These are phyloP conservation scores for Nakazawaea anatomiae DNA, from an alignment of 805 yeast genomes.

Conservation along the genomic window DNA sequence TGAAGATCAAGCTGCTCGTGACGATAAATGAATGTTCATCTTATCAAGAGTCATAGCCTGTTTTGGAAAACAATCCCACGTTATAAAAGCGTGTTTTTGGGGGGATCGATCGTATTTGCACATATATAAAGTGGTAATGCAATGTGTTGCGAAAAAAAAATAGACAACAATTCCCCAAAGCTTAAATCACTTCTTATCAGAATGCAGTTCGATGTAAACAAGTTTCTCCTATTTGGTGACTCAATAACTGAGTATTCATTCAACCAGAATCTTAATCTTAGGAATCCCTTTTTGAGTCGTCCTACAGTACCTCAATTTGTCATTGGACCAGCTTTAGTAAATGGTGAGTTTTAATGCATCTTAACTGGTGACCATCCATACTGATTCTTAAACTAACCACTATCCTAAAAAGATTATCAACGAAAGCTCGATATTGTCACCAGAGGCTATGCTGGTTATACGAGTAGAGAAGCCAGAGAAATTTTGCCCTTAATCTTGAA, in stretches of 20 bases:
- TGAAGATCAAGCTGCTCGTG: too few species aligned
- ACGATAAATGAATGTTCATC: too few species aligned
- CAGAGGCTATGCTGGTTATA: conserved; percentile 79
- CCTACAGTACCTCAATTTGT: conserved; percentile 29
- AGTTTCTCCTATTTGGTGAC: too few species aligned
- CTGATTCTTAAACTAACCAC: not conserved
- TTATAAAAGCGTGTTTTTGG: too few species aligned
- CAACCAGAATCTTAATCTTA: conserved; percentile 25
- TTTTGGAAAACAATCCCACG: too few species aligned
- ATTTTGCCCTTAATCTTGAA: conserved; percentile 45
- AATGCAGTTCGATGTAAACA: too few species aligned
- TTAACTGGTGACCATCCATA: not conserved
- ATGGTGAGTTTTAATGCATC: conserved; percentile 10
- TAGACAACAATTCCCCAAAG: too few species aligned
- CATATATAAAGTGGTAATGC: too few species aligned
- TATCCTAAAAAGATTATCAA: conserved; percentile 27
- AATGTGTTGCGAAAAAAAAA: too few species aligned
- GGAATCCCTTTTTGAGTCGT: conserved; percentile 8
- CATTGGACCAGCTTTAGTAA: conserved; percentile 23
- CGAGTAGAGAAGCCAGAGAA: conserved; percentile 49
- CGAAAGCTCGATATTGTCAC: conserved; percentile 63
- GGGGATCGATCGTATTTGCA: too few species aligned
- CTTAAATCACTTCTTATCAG: too few species aligned
- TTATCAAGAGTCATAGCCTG: too few species aligned
- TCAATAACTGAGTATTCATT: conserved; percentile 33